Base-by-base conservation (phyloP, 1,139 yeast species). In the Sugiyamaella neomexicana region DNA sequence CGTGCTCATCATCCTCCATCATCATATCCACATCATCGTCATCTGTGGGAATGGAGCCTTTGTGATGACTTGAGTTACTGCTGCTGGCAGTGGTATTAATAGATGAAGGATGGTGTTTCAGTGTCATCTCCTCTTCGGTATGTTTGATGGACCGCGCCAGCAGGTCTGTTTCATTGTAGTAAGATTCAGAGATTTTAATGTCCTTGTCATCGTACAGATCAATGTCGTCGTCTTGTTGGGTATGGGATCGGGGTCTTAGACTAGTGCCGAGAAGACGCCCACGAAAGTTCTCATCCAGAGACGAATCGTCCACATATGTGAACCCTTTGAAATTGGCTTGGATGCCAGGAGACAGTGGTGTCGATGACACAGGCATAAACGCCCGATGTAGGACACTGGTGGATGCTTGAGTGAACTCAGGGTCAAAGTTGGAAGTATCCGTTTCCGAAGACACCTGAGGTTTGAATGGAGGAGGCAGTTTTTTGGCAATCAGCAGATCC, bases 321-420 rank as follows among this genome's bases (percentile, higher is more conserved):
- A 91, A 91, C 0, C 98, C 98, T 66, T 89, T 89, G 73, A 93
- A 93, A 68, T 90, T 90, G 53, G 95, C 97, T 73, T 93, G 99
- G 65, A 91, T 83, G 0, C 96, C 96, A 1, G 97, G 97, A 8
- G 95, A 85, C 59, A 93, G 75, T 31, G 98, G 98, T 2, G 96
- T 88, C 6, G 88, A 78, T 1, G 80, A 80, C 29, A 58, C 55
- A 62, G 84, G 79, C 70, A 82, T 80, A 52, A 80, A 68, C 63
- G 85, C 88, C 64, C 83, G 83, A 66, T 81, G 84, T 69, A 89
- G 80, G 39, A 82, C 84, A 16, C 95, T 85, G 1, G 96, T 89
- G 36, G 95, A 86, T 48, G 95, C 91, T 63, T 85, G 86, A 13
- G 99, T 93, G 71, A 93, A 93, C 71, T 91, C 98, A 6, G 98